phyloP scores from a whole-genome alignment of 2,329 filamentous ascomycete species.

The Colletotrichum cordylinicola region DNA sequence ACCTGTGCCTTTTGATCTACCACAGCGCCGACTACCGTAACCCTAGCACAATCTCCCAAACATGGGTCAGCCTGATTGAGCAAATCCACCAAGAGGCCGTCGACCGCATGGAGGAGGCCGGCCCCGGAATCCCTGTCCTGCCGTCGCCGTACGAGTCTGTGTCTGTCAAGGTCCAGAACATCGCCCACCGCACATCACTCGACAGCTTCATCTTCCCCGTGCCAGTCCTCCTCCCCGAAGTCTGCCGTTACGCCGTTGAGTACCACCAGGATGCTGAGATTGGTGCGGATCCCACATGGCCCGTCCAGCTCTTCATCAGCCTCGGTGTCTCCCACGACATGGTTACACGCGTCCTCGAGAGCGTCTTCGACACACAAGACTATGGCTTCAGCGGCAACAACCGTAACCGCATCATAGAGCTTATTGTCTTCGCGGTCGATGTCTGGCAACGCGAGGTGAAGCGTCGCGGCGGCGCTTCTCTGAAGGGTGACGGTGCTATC shows the following conservation, averaged over 20 bases:
- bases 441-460: conserved; percentile 57
- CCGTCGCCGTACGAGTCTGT: conserved; percentile 74
- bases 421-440: conserved; percentile 55
- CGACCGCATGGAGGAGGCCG: conserved; percentile 49
- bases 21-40: conserved; percentile 91
- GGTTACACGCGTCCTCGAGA: conserved; percentile 61
- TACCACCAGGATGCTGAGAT: conserved; percentile 64
- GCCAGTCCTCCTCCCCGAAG: conserved; percentile 62
- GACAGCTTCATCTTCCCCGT: conserved; percentile 73
- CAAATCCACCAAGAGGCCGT: conserved; percentile 67
- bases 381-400: conserved; percentile 60
- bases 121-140: conserved; percentile 39
- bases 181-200: conserved; percentile 68
- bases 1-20: conserved; percentile 92
- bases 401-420: conserved; percentile 58
- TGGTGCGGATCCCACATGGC: conserved; percentile 63
- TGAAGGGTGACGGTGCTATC: conserved; percentile 42
- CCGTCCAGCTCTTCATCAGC: conserved; percentile 59
- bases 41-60: conserved; percentile 79
- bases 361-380: conserved; percentile 63
- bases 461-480: conserved; percentile 45
- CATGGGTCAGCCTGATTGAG: conserved; percentile 84
- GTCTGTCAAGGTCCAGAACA: conserved; percentile 66
- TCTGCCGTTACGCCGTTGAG: conserved; percentile 67
- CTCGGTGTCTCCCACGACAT: conserved; percentile 63